phyloP scores from a whole-genome alignment of 768 basidiomycete species.

The Naganishia vaughanmartiniae region DNA sequence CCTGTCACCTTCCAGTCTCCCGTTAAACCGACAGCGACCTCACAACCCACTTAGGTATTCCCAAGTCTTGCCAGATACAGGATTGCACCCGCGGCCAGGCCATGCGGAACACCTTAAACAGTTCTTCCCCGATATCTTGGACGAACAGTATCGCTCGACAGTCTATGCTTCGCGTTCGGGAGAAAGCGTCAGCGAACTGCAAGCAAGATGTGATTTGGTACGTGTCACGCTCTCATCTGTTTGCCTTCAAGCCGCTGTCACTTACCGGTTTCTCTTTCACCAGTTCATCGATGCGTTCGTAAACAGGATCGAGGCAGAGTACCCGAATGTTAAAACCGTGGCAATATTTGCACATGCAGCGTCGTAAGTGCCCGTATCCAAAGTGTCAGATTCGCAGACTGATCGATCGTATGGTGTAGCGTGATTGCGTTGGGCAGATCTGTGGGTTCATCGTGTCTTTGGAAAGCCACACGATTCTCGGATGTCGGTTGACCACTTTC shows the following conservation, averaged over 20 bases:
- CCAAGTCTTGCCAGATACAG: constrained; percentile 40
- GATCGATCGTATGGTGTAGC: constrained; percentile 5
- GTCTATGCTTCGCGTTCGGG: constrained; percentile 47
- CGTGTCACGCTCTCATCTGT: background rate
- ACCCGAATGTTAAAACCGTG: constrained; percentile 41
- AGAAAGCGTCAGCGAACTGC: constrained; percentile 45
- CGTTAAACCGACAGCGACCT: background rate
- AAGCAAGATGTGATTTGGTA: constrained; percentile 32
- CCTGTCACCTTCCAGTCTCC: background rate
- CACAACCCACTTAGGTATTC: constrained; percentile 44
- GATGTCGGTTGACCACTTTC: background rate
- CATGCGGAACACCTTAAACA: constrained; percentile 31
- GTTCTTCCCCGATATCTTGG: constrained; percentile 41
- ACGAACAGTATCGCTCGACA: constrained; percentile 42
- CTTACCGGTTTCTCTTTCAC: background rate
- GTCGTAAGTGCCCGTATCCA: constrained; percentile 21
- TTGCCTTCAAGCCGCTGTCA: background rate
- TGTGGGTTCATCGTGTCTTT: background rate
- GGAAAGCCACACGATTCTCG: background rate
- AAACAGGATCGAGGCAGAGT: constrained; percentile 39
- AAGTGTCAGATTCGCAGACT: background rate
- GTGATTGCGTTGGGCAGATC: constrained; percentile 50
- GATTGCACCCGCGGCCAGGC: constrained; percentile 49
- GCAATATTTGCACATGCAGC: constrained; percentile 52
- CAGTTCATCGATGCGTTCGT: constrained; percentile 44